Conservation (phyloP, 2,329 filamentous ascomycete genomes). For the Venturia effusa region DNA sequence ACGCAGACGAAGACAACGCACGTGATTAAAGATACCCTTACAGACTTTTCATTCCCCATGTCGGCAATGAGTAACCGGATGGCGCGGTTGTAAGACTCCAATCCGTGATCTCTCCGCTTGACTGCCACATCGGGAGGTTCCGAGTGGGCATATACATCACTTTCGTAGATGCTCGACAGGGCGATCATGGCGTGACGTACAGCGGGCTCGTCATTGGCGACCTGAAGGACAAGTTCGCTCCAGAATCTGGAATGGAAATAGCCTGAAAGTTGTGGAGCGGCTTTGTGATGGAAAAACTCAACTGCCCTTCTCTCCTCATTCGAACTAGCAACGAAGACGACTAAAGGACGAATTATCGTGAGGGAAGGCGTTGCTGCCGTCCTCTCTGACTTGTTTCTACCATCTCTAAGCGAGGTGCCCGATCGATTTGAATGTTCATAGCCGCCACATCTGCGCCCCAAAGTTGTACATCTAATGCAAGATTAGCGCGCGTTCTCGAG, state of each 20-base stretch:
- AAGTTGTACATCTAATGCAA: neutral
- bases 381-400: neutral
- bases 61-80: neutral
- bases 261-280: slow-evolving; percentile 2
- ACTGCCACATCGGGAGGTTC: neutral
- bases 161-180: neutral
- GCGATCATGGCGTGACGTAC: slow-evolving; percentile 5
- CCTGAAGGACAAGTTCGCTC: slow-evolving; percentile 4
- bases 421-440: neutral
- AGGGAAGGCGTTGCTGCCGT: neutral
- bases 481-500: neutral
- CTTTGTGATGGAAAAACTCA: slow-evolving; percentile 3
- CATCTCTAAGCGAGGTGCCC: neutral
- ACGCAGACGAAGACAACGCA: slow-evolving; percentile 5
- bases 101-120: neutral
- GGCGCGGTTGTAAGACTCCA: neutral
- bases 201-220: neutral
- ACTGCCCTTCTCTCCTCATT: neutral
- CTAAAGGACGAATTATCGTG: neutral
- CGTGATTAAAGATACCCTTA: neutral
- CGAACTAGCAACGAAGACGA: neutral
- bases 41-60: neutral
- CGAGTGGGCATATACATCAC: neutral
- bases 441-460: slow-evolving; percentile 10
- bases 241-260: slow-evolving; percentile 6